These are phyloP conservation scores for Elongisporangium prolatum DNA, from an alignment of 352 stramenopile genomes.

Conservation along the genomic window DNA sequence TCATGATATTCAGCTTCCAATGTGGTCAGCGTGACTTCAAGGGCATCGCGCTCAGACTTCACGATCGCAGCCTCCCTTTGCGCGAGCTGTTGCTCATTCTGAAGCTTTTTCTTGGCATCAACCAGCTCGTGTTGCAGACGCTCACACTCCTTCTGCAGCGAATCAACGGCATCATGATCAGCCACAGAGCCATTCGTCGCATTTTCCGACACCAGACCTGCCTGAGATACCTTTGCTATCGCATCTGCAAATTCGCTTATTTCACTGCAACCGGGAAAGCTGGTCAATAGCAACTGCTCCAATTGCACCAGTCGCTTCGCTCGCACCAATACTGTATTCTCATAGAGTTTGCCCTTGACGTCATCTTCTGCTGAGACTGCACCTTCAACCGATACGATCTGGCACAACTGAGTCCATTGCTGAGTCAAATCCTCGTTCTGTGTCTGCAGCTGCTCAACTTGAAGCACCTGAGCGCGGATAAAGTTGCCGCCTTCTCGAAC, in stretches of 20 bases:
- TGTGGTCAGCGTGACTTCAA: constrained; percentile 29
- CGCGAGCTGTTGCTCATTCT: constrained; percentile 19
- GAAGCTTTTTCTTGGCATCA: constrained; percentile 13
- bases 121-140: constrained; percentile 15
- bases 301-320: constrained; percentile 19
- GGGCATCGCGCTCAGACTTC: constrained; percentile 23
- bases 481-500: constrained; percentile 29
- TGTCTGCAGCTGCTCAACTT: constrained; percentile 31
- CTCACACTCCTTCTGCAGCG: constrained; percentile 15
- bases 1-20: constrained; percentile 28
- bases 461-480: constrained; percentile 47
- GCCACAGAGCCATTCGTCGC: neutral
- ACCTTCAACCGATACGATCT: constrained; percentile 6
- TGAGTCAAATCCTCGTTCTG: constrained; percentile 10
- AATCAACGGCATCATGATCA: constrained; percentile 3
- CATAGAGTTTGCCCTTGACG: constrained; percentile 9
- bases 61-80: constrained; percentile 25
- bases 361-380: neutral
- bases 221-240: constrained; percentile 7
- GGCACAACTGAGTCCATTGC: constrained; percentile 18
- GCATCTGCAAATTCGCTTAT: constrained; percentile 11
- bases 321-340: constrained; percentile 7
- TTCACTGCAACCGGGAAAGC: constrained; percentile 14
- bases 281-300: constrained; percentile 7
- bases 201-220: neutral